Conservation (phyloP, 208 protist genomes). For the Crithidia acanthocephali region DNA sequence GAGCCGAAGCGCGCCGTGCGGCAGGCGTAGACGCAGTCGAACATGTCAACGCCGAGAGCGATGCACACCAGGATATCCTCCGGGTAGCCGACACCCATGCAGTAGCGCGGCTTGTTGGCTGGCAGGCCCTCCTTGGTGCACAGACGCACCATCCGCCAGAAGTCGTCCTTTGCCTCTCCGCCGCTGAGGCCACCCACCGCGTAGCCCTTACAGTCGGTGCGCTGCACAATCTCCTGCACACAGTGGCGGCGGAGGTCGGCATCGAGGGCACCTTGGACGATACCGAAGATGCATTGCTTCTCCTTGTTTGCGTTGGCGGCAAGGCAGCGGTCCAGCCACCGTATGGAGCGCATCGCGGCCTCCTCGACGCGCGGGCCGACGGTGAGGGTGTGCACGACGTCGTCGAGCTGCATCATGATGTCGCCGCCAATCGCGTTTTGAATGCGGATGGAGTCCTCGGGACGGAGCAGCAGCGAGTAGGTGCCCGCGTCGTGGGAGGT, state of each 20-base stretch:
- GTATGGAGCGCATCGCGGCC: conserved; percentile 95
- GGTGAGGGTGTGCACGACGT: conserved; percentile 95
- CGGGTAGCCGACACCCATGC: conserved; percentile 99
- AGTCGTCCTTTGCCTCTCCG: conserved; percentile 98
- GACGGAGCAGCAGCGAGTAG: conserved; percentile 95
- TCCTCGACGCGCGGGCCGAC: conserved; percentile 95
- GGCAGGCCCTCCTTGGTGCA: conserved; percentile 92
- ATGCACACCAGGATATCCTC: conserved; percentile 99
- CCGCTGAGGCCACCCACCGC: conserved; percentile 99
- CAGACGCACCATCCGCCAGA: conserved; percentile 94
- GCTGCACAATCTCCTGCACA: conserved; percentile 93
- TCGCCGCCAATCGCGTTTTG: conserved; percentile 99
- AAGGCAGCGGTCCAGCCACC: conserved; percentile 99
- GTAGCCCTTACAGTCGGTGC: conserved; percentile 95
- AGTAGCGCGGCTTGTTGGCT: conserved; percentile 96
- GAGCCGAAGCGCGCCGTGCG: conserved; percentile 97
- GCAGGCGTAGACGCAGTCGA: conserved; percentile 99
- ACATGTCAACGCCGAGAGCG: conserved; percentile 99
- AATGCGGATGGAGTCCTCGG: conserved; percentile 98
- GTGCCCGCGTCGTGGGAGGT: conserved; percentile 21
- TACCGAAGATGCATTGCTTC: conserved; percentile 99
- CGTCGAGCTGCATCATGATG: conserved; percentile 99
- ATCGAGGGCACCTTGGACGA: conserved; percentile 98
- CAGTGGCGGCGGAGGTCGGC: conserved; percentile 89
- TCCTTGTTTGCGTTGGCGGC: conserved; percentile 91